Evolutionary conservation across 441 rosid genomes (phyloP).

Genomic region (Pelargonium cotyledonis): DNA sequence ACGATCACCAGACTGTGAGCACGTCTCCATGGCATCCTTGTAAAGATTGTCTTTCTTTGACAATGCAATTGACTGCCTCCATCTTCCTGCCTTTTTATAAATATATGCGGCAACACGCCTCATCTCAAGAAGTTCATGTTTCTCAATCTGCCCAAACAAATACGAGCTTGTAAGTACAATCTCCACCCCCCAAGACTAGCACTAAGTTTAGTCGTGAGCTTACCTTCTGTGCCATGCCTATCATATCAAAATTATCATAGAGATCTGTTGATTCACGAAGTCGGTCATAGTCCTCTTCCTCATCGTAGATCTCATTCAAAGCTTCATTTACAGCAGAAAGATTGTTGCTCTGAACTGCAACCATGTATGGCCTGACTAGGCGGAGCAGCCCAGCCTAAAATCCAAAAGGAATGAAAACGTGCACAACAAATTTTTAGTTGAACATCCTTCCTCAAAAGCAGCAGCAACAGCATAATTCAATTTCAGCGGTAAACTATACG

Average conservation of each 20-base stretch:
- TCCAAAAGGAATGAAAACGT: slow-evolving; percentile 7
- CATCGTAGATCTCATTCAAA: slow-evolving; percentile 29
- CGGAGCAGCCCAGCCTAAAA: slow-evolving; percentile 95
- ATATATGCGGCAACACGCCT: slow-evolving; percentile 99
- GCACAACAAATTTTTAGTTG: no score
- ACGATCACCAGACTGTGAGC: slow-evolving; percentile 95
- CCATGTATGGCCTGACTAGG: slow-evolving; percentile 95
- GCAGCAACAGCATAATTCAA: no score
- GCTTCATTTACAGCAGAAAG: slow-evolving; percentile 97
- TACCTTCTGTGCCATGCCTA: slow-evolving; percentile 29
- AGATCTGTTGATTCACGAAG: slow-evolving; percentile 64
- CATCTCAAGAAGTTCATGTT: slow-evolving; percentile 98
- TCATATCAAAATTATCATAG: slow-evolving; percentile 28
- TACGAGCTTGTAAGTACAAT: background rate
- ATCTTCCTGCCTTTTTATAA: slow-evolving; percentile 96
- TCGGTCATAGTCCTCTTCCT: slow-evolving; percentile 95
- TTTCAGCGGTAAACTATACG: no score
- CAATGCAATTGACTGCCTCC: slow-evolving; percentile 98
- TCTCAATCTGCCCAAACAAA: slow-evolving; percentile 58
- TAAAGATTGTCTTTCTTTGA: slow-evolving; percentile 92
- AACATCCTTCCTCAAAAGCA: no score
- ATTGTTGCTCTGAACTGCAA: slow-evolving; percentile 90
- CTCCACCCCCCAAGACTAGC: no score
- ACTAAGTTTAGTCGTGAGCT: background rate
- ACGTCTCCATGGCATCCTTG: slow-evolving; percentile 98